Base-by-base conservation (phyloP, 1,284 basidiomycete species). In the Ustilago crameri region DNA sequence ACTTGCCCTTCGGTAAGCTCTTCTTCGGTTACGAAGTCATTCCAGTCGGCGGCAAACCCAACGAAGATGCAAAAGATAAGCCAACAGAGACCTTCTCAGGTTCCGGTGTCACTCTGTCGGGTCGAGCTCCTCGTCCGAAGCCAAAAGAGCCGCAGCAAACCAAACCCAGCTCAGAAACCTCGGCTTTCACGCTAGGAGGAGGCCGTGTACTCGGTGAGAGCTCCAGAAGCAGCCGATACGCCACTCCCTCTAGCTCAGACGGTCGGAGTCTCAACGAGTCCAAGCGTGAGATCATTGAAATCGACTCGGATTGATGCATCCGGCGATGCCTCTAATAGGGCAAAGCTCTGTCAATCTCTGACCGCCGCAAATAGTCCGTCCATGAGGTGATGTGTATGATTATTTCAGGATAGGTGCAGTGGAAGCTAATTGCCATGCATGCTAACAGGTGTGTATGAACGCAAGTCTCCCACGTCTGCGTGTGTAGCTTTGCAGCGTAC, bases 1-100 rank as follows among this genome's bases (percentile, higher is more conserved):
- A 92, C 74, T 86, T 99, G 27, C 94, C 95, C 0, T 91, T 91
- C 69, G 96, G 96, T 12, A 73, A 76, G 51, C 74, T 83, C 24
- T 83, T 82, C 58, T 83, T 83, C 35, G 81, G 81, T 27, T 83
- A 83, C 65, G 73, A 81, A 10, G 75, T 80, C 10, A 64, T 76
- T 17, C 72, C 73, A 9, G 74, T 77, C 22, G 77, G 69, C 14
- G 77, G 76, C 18, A 78, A 78, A 32, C 69, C 49, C 3, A 41
- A 41, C 1, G 50, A 65, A 3, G 51, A 47, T 1, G 43, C 60
- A 0, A 53, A 53, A 22, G 44, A 57, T 14, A 52, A 59, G 24
- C 5, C 37, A 20, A 48, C 54, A 26, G 57, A 63, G 34, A 64
- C 43, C 0, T 74, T 74, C 35, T 37, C 37, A 0, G 72, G 67